Evolutionary conservation across 768 basidiomycete species (phyloP), one percentile per base, ranked within the genome.

Genomic region (Agaricus subrufescens): DNA sequence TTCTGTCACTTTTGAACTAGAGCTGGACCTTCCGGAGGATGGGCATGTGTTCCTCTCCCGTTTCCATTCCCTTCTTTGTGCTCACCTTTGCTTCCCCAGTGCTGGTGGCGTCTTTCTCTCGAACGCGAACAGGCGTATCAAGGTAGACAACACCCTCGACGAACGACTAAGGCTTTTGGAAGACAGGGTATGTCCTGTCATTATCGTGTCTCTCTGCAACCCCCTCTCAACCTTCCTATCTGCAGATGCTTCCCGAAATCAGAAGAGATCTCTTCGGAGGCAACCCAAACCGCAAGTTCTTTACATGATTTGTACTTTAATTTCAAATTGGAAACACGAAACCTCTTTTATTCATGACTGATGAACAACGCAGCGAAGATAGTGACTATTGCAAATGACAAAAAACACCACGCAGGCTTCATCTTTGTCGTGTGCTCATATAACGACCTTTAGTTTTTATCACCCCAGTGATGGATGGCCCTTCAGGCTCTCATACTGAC

Each of bases 171-270:
- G 86, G 61, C 70, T 98, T 61, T 74, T 99, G 40, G 94, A 98
- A 72, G 92, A 97, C 66, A 81, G 89, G 73, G 94, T 92, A 60
- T 60, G 85, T 71, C 42, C n/a, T 39, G 6, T 9, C 31, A 12
- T 56, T 39, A 3, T 9, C 31, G 11, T 56, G 25, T 27, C 7
- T 50, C 46, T 12, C n/a, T 25, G 38, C 11, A 2, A 45, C 19
- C 44, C 4, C 44, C 4, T 27, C 40, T 31, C 34, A 3, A 47
- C 27, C 0, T 19, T 46, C 45, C 11, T 38, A 30, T 27, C 31
- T 29, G 4, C 42, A 96, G 92, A 98, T 98, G 96, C 77, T 98
- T 26, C 96, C 96, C 1, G 94, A 97, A 73, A 92, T 98, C 62
- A 78, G 96, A 62, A 79, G 78, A 60, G 89, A 94, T 63, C 77